Conservation (phyloP, 108 stramenopile genomes). For the Skeletonema tropicum region DNA sequence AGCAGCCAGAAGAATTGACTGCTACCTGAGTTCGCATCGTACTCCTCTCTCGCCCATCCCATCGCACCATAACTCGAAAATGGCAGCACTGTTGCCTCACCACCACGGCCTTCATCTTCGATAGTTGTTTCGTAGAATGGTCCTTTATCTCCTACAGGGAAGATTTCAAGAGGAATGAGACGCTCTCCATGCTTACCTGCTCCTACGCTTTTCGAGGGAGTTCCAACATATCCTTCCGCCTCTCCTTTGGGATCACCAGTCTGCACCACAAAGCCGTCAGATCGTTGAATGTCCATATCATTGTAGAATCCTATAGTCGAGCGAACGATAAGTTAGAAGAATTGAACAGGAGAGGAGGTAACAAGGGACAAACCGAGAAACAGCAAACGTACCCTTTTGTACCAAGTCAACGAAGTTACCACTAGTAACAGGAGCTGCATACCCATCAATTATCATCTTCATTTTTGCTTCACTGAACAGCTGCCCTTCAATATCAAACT, state of each 20-base stretch:
- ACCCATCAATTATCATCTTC: conserved; percentile 95
- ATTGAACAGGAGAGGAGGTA: neutral
- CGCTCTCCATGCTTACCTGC: conserved; percentile 84
- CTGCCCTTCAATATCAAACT: conserved; percentile 86
- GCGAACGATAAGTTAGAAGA: neutral
- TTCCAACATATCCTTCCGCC: conserved; percentile 90
- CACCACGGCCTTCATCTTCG: conserved; percentile 96
- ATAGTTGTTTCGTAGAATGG: conserved; percentile 93
- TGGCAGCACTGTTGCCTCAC: conserved; percentile 89
- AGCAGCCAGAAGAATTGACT: conserved; percentile 97
- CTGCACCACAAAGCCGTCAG: conserved; percentile 98
- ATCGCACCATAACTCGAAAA: conserved; percentile 94
- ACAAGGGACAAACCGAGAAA: neutral
- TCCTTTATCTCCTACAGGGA: conserved; percentile 84
- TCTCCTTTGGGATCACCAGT: conserved; percentile 93
- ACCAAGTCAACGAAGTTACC: conserved; percentile 96
- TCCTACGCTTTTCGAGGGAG: conserved; percentile 76
- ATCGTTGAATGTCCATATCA: conserved; percentile 93
- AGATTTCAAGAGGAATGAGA: conserved; percentile 93
- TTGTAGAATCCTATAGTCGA: conserved; percentile 74
- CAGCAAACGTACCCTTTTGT: conserved; percentile 67
- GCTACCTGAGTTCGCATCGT: conserved; percentile 91
- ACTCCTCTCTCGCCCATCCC: conserved; percentile 97
- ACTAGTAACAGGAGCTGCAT: conserved; percentile 91
- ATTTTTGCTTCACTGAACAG: conserved; percentile 85